Evolutionary conservation across 768 basidiomycete genomes (phyloP), one percentile per base, ranked within the genome.

Genomic region (Myochromella boudieri): DNA sequence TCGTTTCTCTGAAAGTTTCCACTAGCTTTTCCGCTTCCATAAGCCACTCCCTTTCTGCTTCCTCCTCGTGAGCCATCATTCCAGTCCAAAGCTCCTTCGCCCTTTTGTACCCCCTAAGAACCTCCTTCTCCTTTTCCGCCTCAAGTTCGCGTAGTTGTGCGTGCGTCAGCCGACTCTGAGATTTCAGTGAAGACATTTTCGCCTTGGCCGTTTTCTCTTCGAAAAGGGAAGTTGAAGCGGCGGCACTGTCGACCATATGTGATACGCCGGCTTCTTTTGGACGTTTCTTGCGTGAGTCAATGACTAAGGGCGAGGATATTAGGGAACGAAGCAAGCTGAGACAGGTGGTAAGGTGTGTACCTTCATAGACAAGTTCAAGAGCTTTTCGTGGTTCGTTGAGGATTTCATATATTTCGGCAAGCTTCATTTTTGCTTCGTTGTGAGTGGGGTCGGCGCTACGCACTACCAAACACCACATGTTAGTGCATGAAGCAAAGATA

Each of bases 371-470:
- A 0, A 97, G 68, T 6, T 88, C 84, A 0, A 97, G 73, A 0
- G 95, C 95, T 59, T 86, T 86, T 12, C 82, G 72, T 1, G 87
- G 83, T 52, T 93, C 81, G 34, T 87, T 83, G 53, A 86, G 67
- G 9, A 90, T 82, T 63, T 99, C 95, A 53, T 92, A 91, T 11
- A 94, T 81, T 53, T 90, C 90, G 0, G 95, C 95, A 0, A 97
- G 76, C 52, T 90, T 87, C 78, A 95, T 84, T 64, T 92, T 93
- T 21, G 85, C 86, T 22, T 94, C 89, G 56, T 83, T 81, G 54
- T 91, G 79, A 0, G 76, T 74, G 0, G 91, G 85, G 60, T 94
- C 88, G 1, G 80, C 80, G 3, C 76, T 71, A 14, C 87, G 72
- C 24, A 95, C 94, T 95, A 9, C 6, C 22, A 25, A 39, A 40